A percentile compares a stretch with the other conserved stretches of the same genome.
Evolutionary conservation across 192 early-diverging fungal species (phyloP).

Genomic region (Paraglomus occultum): DNA sequence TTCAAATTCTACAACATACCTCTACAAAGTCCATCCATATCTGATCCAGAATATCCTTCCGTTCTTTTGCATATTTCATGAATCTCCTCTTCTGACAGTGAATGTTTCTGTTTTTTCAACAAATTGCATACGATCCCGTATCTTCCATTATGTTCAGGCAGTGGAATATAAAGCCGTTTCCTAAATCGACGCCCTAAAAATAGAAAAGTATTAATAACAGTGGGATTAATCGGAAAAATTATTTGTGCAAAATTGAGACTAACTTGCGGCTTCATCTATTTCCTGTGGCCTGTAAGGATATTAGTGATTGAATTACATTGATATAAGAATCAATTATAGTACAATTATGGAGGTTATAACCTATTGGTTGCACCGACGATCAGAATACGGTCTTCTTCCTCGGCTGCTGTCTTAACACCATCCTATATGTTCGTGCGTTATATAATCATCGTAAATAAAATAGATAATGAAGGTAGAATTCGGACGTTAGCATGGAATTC

Average conservation of each 20-base stretch:
- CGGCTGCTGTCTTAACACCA: constrained; percentile 68
- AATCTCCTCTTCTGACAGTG: constrained; percentile 58
- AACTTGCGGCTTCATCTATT: constrained; percentile 87
- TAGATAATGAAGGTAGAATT: not conserved
- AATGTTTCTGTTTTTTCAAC: constrained; percentile 56
- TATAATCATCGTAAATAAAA: constrained; percentile 1
- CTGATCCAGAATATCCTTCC: constrained; percentile 81
- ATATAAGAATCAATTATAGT: too few species aligned
- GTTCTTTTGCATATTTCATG: constrained; percentile 62
- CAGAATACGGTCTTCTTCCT: constrained; percentile 75
- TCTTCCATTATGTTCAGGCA: constrained; percentile 76
- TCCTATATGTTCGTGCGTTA: constrained; percentile 43
- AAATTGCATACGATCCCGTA: constrained; percentile 60
- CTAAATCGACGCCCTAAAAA: constrained; percentile 56
- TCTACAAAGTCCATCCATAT: constrained; percentile 83
- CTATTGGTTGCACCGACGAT: constrained; percentile 64
- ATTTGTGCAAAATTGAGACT: constrained; percentile 8
- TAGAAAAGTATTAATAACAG: not conserved
- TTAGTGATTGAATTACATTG: not conserved
- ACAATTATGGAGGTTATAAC: not conserved
- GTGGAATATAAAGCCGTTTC: constrained; percentile 77
- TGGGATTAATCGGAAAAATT: not conserved
- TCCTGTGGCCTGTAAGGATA: constrained; percentile 69
- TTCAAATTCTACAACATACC: constrained; percentile 19
- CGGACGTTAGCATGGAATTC: not conserved